phyloP scores from a whole-genome alignment of 2,329 filamentous ascomycete species.

The Pestalotiopsis sp. region DNA sequence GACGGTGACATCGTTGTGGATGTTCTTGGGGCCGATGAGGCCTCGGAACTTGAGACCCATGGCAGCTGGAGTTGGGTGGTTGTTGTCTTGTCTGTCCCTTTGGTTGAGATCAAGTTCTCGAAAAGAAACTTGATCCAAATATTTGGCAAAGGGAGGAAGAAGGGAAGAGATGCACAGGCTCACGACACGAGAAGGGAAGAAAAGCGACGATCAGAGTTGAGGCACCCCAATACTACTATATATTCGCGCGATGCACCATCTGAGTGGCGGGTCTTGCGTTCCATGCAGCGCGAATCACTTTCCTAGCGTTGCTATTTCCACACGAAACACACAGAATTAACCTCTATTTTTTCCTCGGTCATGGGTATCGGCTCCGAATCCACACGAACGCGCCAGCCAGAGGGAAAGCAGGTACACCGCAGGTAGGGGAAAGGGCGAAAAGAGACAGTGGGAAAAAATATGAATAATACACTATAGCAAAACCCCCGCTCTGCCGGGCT shows the following conservation, averaged over 20 bases:
- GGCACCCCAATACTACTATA: background rate
- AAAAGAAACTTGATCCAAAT: background rate
- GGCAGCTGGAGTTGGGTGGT: background rate
- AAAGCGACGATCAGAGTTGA: background rate
- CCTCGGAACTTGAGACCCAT: conserved; percentile 16
- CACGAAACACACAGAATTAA: background rate
- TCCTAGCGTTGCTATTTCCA: background rate
- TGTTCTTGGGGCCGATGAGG: conserved; percentile 14
- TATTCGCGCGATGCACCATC: background rate
- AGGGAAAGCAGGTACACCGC: background rate
- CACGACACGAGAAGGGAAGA: conserved; percentile 1
- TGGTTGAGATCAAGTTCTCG: background rate
- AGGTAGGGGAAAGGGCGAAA: background rate
- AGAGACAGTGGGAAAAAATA: background rate
- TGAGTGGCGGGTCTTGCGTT: background rate
- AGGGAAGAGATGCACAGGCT: background rate
- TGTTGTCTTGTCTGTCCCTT: background rate
- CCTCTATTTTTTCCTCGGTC: background rate
- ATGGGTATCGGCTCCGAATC: conserved; percentile 4
- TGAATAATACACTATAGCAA: background rate
- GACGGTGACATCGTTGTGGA: background rate
- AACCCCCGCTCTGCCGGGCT: background rate
- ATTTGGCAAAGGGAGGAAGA: background rate
- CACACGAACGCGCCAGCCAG: background rate
- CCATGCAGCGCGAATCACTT: background rate